These are phyloP conservation scores for Fusarium drepaniforme DNA, from an alignment of 2,329 filamentous ascomycete species.

Conservation along the genomic window DNA sequence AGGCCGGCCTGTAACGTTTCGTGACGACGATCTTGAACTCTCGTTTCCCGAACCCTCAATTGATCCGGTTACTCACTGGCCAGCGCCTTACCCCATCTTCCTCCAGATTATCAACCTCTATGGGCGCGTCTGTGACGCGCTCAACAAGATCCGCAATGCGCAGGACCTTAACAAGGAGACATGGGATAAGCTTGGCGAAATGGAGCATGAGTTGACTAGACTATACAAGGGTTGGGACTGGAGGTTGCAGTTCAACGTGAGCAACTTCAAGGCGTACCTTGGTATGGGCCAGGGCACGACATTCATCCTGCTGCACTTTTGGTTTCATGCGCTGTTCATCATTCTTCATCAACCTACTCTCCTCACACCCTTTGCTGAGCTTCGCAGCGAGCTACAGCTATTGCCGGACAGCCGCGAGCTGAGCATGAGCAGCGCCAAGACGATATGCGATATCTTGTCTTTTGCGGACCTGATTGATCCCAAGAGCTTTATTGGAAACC, in stretches of 20 bases:
- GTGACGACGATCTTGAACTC: constrained; percentile 87
- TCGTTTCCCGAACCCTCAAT: constrained; percentile 68
- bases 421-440: constrained; percentile 91
- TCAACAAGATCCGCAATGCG: constrained; percentile 83
- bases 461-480: constrained; percentile 89
- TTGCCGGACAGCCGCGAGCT: constrained; percentile 84
- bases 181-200: constrained; percentile 76
- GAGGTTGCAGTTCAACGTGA: constrained; percentile 83
- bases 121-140: constrained; percentile 83
- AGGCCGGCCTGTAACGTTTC: constrained; percentile 84
- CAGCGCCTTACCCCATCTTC: constrained; percentile 82
- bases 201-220: constrained; percentile 83
- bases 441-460: constrained; percentile 88
- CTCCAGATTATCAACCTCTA: constrained; percentile 90
- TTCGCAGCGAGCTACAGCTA: constrained; percentile 74
- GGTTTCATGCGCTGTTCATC: constrained; percentile 90
- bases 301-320: constrained; percentile 88
- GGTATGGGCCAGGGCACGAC: constrained; percentile 85
- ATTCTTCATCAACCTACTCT: constrained; percentile 87
- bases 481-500: constrained; percentile 88
- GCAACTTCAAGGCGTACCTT: constrained; percentile 88
- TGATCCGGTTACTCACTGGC: constrained; percentile 74
- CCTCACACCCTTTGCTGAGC: constrained; percentile 77
- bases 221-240: constrained; percentile 80
- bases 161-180: constrained; percentile 82